phyloP scores from a whole-genome alignment of 2,329 filamentous ascomycete genomes.

The Corinectria fuckeliana region DNA sequence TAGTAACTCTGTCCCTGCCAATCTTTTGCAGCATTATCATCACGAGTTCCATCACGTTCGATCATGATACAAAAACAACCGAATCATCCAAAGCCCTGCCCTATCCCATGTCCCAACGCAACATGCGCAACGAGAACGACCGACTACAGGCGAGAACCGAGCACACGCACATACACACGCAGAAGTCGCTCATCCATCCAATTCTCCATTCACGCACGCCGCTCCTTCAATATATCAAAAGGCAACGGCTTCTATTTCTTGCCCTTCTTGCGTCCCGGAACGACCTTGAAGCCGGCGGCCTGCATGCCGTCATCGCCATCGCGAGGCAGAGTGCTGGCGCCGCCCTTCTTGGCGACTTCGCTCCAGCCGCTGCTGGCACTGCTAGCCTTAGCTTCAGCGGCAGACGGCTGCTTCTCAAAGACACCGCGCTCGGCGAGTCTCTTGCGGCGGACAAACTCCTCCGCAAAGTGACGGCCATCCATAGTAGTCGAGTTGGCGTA shows the following conservation, averaged over 20 bases:
- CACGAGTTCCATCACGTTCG: neutral
- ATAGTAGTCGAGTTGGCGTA: conserved; percentile 88
- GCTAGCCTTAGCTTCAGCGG: conserved; percentile 57
- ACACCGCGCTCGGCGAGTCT: conserved; percentile 93
- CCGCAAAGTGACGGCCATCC: conserved; percentile 90
- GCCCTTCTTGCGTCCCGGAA: conserved; percentile 90
- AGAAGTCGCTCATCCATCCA: neutral
- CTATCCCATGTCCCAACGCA: neutral
- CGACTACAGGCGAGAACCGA: neutral
- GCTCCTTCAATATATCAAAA: conserved; percentile 20
- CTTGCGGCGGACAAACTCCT: conserved; percentile 92
- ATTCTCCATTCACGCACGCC: conserved; percentile 11
- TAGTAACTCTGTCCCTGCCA: neutral
- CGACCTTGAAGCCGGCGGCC: conserved; percentile 81
- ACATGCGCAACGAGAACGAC: too few species aligned
- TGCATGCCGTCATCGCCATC: conserved; percentile 54
- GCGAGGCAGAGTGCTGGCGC: conserved; percentile 44
- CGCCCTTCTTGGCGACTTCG: conserved; percentile 95
- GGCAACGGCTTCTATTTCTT: conserved; percentile 62
- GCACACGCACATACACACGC: neutral
- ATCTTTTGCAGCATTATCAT: conserved; percentile 9
- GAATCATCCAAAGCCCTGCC: neutral
- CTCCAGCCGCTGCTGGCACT: conserved; percentile 78
- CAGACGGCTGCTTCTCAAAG: conserved; percentile 71
- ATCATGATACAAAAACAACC: conserved; percentile 11